Evolutionary conservation across 2,329 filamentous ascomycete genomes (phyloP).

Genomic region (Colletotrichum navitas): DNA sequence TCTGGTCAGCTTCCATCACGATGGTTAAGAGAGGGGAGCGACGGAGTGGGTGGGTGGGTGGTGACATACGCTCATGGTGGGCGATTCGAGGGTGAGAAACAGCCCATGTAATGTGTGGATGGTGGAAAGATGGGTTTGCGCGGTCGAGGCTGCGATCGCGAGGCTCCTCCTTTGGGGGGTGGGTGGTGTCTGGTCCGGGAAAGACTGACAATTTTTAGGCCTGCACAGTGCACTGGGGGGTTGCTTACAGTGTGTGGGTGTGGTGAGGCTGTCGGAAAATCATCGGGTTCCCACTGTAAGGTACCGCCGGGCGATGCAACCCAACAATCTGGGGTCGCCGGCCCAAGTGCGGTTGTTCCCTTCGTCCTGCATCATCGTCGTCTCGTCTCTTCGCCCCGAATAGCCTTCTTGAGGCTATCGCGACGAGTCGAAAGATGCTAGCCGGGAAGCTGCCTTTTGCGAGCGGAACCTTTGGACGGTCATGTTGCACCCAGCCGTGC

Average conservation of each 20-base stretch:
- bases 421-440: neutral
- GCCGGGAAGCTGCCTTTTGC: neutral
- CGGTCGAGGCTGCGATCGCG: conserved; percentile 38
- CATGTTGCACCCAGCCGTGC: neutral
- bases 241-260: conserved; percentile 11
- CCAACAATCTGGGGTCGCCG: conserved; percentile 13
- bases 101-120: conserved; percentile 42
- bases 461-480: neutral
- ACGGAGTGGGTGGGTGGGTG: neutral
- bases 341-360: neutral
- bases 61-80: conserved; percentile 53
- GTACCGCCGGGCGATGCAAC: conserved; percentile 21
- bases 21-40: neutral
- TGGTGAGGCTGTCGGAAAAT: conserved; percentile 37
- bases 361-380: neutral
- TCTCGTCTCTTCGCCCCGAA: too few species aligned
- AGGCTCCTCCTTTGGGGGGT: conserved; percentile 24
- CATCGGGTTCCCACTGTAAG: conserved; percentile 37
- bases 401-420: neutral
- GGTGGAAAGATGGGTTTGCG: conserved; percentile 37
- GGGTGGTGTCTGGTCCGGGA: neutral
- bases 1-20: neutral
- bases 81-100: conserved; percentile 42
- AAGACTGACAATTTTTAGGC: conserved; percentile 34
- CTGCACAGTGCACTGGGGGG: conserved; percentile 28